A percentile compares a stretch with the other conserved stretches of the same genome.
These are phyloP conservation scores for Ilex asprella DNA, from an alignment of 257 asterid species.

Conservation along the genomic window DNA sequence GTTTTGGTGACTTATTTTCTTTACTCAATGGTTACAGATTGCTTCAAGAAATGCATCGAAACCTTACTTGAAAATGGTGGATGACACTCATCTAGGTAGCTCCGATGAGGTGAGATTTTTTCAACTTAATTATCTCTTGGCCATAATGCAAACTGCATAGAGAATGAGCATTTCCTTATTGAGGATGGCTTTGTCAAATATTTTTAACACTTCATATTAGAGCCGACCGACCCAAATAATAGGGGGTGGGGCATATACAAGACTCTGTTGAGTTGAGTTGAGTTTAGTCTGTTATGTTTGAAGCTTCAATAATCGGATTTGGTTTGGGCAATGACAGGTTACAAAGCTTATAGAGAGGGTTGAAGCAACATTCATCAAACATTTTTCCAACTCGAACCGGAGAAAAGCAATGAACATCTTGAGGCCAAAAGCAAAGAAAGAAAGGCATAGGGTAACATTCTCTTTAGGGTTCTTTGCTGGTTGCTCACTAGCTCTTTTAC, in stretches of 20 bases:
- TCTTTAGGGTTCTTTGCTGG: not conserved
- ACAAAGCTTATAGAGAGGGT: not conserved
- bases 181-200: too few species aligned
- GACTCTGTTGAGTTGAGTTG: not conserved
- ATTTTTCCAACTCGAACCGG: not conserved
- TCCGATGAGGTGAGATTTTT: conserved; percentile 42
- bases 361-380: not conserved
- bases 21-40: conserved; percentile 16
- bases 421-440: not conserved
- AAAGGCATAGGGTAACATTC: not conserved
- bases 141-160: not conserved
- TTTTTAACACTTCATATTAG: not conserved
- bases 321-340: not conserved
- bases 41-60: conserved; percentile 41
- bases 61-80: conserved; percentile 48
- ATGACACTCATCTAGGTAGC: conserved; percentile 45
- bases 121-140: not conserved
- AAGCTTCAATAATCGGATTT: not conserved
- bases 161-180: too few species aligned
- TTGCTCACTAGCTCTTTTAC: not conserved
- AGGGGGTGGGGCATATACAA: not conserved
- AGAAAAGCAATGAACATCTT: not conserved
- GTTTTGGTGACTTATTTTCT: too few species aligned
- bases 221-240: not conserved
- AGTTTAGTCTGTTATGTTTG: not conserved